Evolutionary conservation across 2,329 filamentous ascomycete species (phyloP).

Genomic region (Penicillium sp.): DNA sequence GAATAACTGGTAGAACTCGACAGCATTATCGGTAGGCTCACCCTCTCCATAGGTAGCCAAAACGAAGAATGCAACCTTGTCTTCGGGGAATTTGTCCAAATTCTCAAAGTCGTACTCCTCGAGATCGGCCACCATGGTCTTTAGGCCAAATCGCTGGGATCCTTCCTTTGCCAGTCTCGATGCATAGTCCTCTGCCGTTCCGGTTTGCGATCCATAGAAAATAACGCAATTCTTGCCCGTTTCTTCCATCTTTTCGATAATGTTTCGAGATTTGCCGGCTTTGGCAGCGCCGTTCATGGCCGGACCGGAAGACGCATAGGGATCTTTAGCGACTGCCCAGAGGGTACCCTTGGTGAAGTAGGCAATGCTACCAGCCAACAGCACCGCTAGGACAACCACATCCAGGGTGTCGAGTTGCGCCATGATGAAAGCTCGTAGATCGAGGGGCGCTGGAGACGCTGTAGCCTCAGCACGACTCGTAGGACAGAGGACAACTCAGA

Average conservation of each 20-base stretch:
- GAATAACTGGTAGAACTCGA: conserved; percentile 98
- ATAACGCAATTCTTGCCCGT: conserved; percentile 95
- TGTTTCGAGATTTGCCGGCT: conserved; percentile 85
- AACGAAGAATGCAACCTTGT: conserved; percentile 94
- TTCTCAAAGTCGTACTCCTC: conserved; percentile 98
- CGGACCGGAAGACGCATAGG: conserved; percentile 75
- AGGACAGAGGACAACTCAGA: conserved; percentile 5
- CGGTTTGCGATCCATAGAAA: conserved; percentile 98
- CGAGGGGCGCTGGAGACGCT: conserved; percentile 4
- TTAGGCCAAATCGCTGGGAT: conserved; percentile 91
- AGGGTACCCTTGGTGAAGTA: conserved; percentile 98
- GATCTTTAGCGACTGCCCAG: conserved; percentile 81
- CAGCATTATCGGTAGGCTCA: conserved; percentile 97
- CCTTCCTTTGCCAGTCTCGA: conserved; percentile 96
- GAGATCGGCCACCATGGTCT: conserved; percentile 97
- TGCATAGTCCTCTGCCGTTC: conserved; percentile 97
- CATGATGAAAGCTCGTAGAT: conserved; percentile 59
- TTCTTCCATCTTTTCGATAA: conserved; percentile 95
- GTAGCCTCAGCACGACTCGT: background rate
- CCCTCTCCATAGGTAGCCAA: conserved; percentile 97
- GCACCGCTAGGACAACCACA: conserved; percentile 82
- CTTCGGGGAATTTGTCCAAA: conserved; percentile 82
- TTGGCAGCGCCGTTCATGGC: conserved; percentile 69
- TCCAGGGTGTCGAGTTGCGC: conserved; percentile 96
- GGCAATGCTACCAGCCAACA: conserved; percentile 84